These are phyloP conservation scores for Calcarisporium arbuscula DNA, from an alignment of 2,329 filamentous ascomycete genomes.

Conservation along the genomic window DNA sequence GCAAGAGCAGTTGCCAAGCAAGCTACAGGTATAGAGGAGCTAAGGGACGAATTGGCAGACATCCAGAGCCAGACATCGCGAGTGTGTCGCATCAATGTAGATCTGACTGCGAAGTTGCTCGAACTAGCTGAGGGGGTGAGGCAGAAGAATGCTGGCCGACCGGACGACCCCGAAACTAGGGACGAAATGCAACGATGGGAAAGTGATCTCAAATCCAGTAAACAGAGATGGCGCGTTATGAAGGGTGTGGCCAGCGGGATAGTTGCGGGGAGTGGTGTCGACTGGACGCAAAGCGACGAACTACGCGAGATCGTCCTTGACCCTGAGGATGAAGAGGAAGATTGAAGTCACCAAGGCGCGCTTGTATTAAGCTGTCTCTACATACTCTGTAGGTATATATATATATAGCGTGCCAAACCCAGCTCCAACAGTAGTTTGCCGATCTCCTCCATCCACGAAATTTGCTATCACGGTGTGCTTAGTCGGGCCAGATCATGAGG, in stretches of 20 bases:
- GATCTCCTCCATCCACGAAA: no score
- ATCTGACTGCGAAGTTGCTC: conserved; percentile 57
- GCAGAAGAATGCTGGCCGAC: conserved; percentile 45
- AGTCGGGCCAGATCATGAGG: no score
- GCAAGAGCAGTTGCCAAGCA: conserved; percentile 58
- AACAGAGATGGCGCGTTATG: conserved; percentile 64
- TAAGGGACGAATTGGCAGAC: conserved; percentile 46
- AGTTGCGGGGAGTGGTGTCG: conserved; percentile 73
- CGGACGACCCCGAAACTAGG: conserved; percentile 44
- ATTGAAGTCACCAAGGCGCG: not conserved
- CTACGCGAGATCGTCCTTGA: conserved; percentile 69
- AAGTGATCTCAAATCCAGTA: conserved; percentile 52
- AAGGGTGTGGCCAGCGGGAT: conserved; percentile 75
- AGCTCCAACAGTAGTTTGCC: no score
- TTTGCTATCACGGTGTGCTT: no score
- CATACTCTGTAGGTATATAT: conserved; percentile 1
- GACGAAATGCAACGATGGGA: conserved; percentile 54
- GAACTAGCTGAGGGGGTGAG: conserved; percentile 53
- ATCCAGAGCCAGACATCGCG: conserved; percentile 53
- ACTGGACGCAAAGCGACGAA: conserved; percentile 68
- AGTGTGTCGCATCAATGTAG: conserved; percentile 53
- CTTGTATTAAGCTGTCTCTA: not conserved
- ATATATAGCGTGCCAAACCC: no score
- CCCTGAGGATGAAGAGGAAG: conserved; percentile 39
- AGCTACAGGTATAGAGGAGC: conserved; percentile 43